Base-by-base conservation (phyloP, 2,329 filamentous ascomycete genomes). In the Diplocarpon mali region DNA sequence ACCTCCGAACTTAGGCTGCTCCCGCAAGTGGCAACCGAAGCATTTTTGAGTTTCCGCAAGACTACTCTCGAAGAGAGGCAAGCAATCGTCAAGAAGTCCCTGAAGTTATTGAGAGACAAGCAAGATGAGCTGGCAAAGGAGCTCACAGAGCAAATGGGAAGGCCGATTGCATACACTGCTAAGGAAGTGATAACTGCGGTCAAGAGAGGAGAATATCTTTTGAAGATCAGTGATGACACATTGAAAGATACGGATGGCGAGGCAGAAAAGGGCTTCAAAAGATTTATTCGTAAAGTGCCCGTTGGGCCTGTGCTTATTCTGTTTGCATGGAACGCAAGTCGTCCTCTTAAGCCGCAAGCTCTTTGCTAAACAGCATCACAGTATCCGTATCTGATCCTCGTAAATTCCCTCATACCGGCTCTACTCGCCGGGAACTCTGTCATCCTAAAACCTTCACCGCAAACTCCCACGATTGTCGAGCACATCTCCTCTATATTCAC, bases 251-350 rank as follows among this genome's bases (percentile, higher is more conserved):
- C 86, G 0, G 76, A 83, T 27, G 89, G 89, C 8, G 86, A 94
- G 62, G 66, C 77, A 2, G 87, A 96, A 66, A 77, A 83, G 59
- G 89, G 90, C 0, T 95, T 95, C 70, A 88, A 82, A 67, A 76
- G 90, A 53, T 95, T 85, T 61, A 87, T 96, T 61, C 80, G 81
- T 63, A 94, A 93, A 66, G 77, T 86, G 8, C 86, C 90, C 0
- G 76, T 95, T 42, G 90, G 90, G 1, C 87, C 88, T 10, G 84
- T 92, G 13, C 72, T 96, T 47, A 75, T 95, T 53, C 78, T 96
- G 49, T 95, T 95, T 66, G 84, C 90, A 0, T 96, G 90, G 90
- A 96, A 96, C 67, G 88, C 92, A 67, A 67, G 86, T 72, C n/a
- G 15, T 8, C 20, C 24, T 9, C 28, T 1, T n/a, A 24, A 3